These are phyloP conservation scores for Biscogniauxia marginata DNA, from an alignment of 2,329 filamentous ascomycete species.

Conservation along the genomic window DNA sequence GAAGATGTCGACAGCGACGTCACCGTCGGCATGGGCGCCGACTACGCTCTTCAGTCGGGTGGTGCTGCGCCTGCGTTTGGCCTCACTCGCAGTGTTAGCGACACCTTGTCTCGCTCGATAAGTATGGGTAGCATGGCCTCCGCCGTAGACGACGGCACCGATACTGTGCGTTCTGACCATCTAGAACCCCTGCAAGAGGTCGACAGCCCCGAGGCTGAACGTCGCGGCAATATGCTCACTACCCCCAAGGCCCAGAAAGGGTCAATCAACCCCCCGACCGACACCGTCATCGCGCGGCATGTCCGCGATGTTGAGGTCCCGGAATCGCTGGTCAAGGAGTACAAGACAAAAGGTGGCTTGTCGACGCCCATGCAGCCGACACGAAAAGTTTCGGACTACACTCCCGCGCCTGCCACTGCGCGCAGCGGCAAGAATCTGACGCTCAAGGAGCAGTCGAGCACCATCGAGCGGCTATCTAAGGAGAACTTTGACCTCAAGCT, in stretches of 20 bases:
- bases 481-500: slow-evolving; percentile 98
- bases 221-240: slow-evolving; percentile 50
- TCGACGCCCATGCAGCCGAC: slow-evolving; percentile 47
- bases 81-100: slow-evolving; percentile 49
- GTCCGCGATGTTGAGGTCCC: slow-evolving; percentile 89
- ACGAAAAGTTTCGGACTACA: slow-evolving; percentile 51
- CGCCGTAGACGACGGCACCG: slow-evolving; percentile 59
- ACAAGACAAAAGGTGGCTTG: slow-evolving; percentile 70
- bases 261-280: slow-evolving; percentile 67
- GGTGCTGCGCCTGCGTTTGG: slow-evolving; percentile 64
- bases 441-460: slow-evolving; percentile 95
- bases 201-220: slow-evolving; percentile 35
- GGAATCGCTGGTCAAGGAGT: slow-evolving; percentile 82
- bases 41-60: slow-evolving; percentile 81
- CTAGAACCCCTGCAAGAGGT: slow-evolving; percentile 52
- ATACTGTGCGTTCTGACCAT: slow-evolving; percentile 43
- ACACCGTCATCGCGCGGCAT: slow-evolving; percentile 84
- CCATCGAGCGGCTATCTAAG: slow-evolving; percentile 92
- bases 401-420: slow-evolving; percentile 50
- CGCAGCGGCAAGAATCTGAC: slow-evolving; percentile 73
- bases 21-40: slow-evolving; percentile 65
- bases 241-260: slow-evolving; percentile 67
- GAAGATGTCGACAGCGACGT: slow-evolving; percentile 71
- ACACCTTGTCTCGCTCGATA: slow-evolving; percentile 68
- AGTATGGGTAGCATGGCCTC: slow-evolving; percentile 91